A percentile compares a stretch with the other conserved stretches of the same genome.
Evolutionary conservation across 805 yeast species (phyloP).

Genomic region (Ogataea populi-albae): DNA sequence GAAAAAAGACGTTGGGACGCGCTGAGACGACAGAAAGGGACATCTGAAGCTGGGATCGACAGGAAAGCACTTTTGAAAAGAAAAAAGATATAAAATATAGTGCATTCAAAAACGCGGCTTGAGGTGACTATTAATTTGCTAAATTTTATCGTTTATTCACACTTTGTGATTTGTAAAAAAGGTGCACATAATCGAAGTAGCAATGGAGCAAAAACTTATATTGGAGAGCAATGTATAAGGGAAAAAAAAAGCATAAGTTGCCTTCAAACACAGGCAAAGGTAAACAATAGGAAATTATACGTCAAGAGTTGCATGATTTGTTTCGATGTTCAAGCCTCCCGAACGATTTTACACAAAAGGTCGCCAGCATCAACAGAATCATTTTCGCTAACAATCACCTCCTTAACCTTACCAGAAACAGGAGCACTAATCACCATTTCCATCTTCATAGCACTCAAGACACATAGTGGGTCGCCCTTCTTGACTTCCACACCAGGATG

Average conservation of each 20-base stretch:
- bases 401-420: slow-evolving; percentile 77
- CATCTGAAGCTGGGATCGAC: slow-evolving; percentile 8
- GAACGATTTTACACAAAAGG: slow-evolving; percentile 62
- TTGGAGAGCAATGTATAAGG: neutral
- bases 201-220: neutral
- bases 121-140: too few relatives aligned
- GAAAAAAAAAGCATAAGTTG: neutral
- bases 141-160: too few relatives aligned
- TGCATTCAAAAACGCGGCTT: too few relatives aligned
- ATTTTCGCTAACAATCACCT: slow-evolving; percentile 77
- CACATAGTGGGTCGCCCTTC: slow-evolving; percentile 95
- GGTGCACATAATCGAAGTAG: too few relatives aligned
- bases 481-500: slow-evolving; percentile 84
- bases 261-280: neutral
- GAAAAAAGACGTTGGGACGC: slow-evolving; percentile 26
- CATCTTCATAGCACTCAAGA: slow-evolving; percentile 98
- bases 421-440: slow-evolving; percentile 98
- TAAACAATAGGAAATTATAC: too few relatives aligned
- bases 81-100: neutral
- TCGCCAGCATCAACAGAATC: slow-evolving; percentile 96
- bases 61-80: slow-evolving; percentile 19
- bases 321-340: slow-evolving; percentile 27
- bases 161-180: too few relatives aligned
- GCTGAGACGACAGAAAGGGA: slow-evolving; percentile 3
- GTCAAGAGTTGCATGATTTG: too few relatives aligned